Evolutionary conservation across 345 rosid genomes (phyloP).

Genomic region (Ricinus communis): DNA sequence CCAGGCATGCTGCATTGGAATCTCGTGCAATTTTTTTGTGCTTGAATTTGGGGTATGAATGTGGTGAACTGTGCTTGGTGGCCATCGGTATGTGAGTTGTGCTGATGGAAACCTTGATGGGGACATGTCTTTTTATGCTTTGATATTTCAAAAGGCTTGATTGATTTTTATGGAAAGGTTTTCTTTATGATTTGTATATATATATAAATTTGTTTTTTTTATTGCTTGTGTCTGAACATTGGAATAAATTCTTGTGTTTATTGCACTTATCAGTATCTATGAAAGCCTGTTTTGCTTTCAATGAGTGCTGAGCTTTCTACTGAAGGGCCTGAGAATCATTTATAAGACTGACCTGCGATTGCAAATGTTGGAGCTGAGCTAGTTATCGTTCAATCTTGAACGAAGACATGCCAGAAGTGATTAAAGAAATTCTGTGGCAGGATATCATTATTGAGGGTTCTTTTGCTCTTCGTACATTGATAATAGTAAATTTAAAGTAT

Average conservation of each 20-base stretch:
- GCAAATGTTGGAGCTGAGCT: slow-evolving; percentile 12
- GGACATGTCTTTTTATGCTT: slow-evolving; percentile 43
- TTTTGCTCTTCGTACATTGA: not conserved
- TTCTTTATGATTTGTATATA: slow-evolving; percentile 22
- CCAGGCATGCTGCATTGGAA: slow-evolving; percentile 41
- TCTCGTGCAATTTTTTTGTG: slow-evolving; percentile 39
- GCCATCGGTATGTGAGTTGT: slow-evolving; percentile 51
- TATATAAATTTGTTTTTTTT: slow-evolving; percentile 4
- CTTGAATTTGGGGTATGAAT: slow-evolving; percentile 43
- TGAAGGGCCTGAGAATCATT: slow-evolving; percentile 28
- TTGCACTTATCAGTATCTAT: slow-evolving; percentile 45
- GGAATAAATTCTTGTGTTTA: slow-evolving; percentile 60
- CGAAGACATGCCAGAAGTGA: not conserved
- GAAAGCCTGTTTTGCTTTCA: slow-evolving; percentile 49
- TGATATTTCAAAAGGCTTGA: slow-evolving; percentile 32
- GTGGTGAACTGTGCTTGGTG: slow-evolving; percentile 55
- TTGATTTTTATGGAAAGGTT: slow-evolving; percentile 36
- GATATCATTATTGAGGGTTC: not conserved
- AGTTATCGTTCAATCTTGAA: not conserved
- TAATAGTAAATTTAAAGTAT: not conserved
- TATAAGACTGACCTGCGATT: slow-evolving; percentile 17
- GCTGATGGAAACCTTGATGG: slow-evolving; percentile 54
- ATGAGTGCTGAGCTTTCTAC: slow-evolving; percentile 26
- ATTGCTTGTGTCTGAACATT: slow-evolving; percentile 37
- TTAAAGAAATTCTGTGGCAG: slow-evolving; percentile 11